phyloP scores from a whole-genome alignment of 441 rosid species.

The Adansonia gregorii region DNA sequence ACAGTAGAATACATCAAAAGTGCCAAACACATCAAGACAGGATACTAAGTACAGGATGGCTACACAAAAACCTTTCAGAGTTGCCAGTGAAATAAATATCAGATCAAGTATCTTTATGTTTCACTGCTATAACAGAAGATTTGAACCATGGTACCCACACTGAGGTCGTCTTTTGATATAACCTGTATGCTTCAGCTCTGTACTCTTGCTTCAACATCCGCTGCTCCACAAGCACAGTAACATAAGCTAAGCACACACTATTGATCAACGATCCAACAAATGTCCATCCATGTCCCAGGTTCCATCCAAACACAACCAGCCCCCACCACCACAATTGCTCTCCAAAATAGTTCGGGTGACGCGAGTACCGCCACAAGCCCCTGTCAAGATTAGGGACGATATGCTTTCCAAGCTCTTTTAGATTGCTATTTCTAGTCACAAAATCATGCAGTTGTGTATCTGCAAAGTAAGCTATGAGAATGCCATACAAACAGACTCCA shows the following conservation, averaged over 20 bases:
- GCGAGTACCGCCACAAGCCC: constrained; percentile 80
- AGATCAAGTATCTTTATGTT: constrained; percentile 61
- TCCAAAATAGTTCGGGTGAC: constrained; percentile 98
- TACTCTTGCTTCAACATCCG: constrained; percentile 77
- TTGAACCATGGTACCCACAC: constrained; percentile 96
- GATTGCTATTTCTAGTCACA: constrained; percentile 60
- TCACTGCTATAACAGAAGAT: constrained; percentile 45
- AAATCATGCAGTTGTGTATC: constrained; percentile 86
- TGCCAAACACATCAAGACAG: constrained; percentile 25
- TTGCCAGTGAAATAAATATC: background rate
- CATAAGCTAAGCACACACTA: constrained; percentile 75
- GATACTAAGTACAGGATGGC: background rate
- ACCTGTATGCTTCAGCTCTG: constrained; percentile 82
- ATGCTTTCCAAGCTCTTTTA: constrained; percentile 74
- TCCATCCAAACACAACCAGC: constrained; percentile 78
- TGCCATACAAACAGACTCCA: constrained; percentile 61
- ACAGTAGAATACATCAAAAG: constrained; percentile 21
- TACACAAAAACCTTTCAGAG: constrained; percentile 19
- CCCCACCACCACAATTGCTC: constrained; percentile 99
- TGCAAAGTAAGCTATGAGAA: constrained; percentile 73
- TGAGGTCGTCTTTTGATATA: constrained; percentile 86
- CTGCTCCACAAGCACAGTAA: constrained; percentile 76
- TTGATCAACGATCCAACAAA: constrained; percentile 69
- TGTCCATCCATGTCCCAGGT: constrained; percentile 80
- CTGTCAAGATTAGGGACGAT: constrained; percentile 63